phyloP scores from a whole-genome alignment of 1,284 basidiomycete genomes.

The Cryptococcus sp. region DNA sequence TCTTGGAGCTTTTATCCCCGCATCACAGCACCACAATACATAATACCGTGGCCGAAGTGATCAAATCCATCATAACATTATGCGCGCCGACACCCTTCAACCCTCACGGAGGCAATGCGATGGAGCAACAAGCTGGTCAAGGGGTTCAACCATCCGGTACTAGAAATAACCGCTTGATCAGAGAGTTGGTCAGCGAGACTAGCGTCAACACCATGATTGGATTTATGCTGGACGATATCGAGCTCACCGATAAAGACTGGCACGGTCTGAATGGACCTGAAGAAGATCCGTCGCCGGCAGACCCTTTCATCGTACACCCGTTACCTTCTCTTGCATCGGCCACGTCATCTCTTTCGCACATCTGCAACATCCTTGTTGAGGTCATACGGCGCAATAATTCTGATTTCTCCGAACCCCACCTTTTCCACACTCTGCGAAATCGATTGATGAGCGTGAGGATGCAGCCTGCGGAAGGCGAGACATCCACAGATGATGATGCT shows the following conservation, averaged over 20 bases:
- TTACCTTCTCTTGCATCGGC: slow-evolving; percentile 72
- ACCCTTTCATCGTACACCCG: slow-evolving; percentile 46
- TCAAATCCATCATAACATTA: slow-evolving; percentile 94
- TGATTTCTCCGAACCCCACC: slow-evolving; percentile 96
- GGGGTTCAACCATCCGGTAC: slow-evolving; percentile 28
- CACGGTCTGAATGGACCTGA: slow-evolving; percentile 26
- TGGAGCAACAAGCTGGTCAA: slow-evolving; percentile 54
- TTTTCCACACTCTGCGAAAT: slow-evolving; percentile 93
- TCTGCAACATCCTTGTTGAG: slow-evolving; percentile 89
- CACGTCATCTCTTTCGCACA: slow-evolving; percentile 84
- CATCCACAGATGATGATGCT: slow-evolving; percentile 7
- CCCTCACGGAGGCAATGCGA: slow-evolving; percentile 63
- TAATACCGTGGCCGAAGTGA: slow-evolving; percentile 82
- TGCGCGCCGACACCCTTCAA: slow-evolving; percentile 72
- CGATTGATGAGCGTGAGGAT: slow-evolving; percentile 72
- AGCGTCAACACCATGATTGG: slow-evolving; percentile 72
- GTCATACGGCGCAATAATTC: slow-evolving; percentile 98
- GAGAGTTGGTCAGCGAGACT: slow-evolving; percentile 79
- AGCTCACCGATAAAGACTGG: slow-evolving; percentile 44
- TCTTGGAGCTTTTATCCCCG: slow-evolving; percentile 83
- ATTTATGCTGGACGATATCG: slow-evolving; percentile 77
- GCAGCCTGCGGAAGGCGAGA: slow-evolving; percentile 17
- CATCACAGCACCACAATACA: slow-evolving; percentile 76
- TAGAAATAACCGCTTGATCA: slow-evolving; percentile 73
- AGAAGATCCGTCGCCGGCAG: slow-evolving; percentile 22